These are phyloP conservation scores for Quercus suber DNA, from an alignment of 306 rosid species.

Conservation along the genomic window DNA sequence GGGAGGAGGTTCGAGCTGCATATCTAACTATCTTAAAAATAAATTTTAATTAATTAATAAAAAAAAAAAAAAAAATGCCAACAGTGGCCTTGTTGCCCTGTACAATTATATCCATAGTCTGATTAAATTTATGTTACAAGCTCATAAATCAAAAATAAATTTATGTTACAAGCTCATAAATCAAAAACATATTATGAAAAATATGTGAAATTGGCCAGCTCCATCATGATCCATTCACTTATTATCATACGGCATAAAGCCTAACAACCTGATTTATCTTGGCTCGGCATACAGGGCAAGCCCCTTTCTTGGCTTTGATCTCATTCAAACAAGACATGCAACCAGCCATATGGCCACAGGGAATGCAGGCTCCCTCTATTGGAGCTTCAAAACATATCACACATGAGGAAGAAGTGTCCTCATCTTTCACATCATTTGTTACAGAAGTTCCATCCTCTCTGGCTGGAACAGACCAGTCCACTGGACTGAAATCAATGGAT, in stretches of 20 bases:
- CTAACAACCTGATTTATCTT: conserved; percentile 11
- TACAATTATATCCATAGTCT: background rate
- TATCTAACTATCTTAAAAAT: no score
- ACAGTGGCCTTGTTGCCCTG: background rate
- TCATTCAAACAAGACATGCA: conserved; percentile 25
- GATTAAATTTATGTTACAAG: background rate
- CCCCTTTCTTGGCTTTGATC: conserved; percentile 23
- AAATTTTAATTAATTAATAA: no score
- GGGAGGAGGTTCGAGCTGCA: no score
- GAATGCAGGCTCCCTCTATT: conserved; percentile 21
- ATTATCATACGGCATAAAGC: conserved; percentile 15
- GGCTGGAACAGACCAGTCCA: conserved; percentile 2
- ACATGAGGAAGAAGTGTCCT: conserved; percentile 13
- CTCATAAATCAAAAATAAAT: background rate
- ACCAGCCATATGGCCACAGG: conserved; percentile 31
- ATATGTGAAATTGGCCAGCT: background rate
- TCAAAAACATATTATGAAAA: no score
- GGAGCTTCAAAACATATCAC: conserved; percentile 22
- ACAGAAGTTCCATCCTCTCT: conserved; percentile 1
- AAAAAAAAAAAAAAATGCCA: background rate
- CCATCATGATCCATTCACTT: background rate
- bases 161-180: background rate
- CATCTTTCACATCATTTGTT: background rate
- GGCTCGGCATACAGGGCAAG: conserved; percentile 28
- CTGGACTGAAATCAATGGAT: conserved; percentile 1